Evolutionary conservation across 768 basidiomycete species (phyloP).

Genomic region (Hebeloma cylindrosporum): DNA sequence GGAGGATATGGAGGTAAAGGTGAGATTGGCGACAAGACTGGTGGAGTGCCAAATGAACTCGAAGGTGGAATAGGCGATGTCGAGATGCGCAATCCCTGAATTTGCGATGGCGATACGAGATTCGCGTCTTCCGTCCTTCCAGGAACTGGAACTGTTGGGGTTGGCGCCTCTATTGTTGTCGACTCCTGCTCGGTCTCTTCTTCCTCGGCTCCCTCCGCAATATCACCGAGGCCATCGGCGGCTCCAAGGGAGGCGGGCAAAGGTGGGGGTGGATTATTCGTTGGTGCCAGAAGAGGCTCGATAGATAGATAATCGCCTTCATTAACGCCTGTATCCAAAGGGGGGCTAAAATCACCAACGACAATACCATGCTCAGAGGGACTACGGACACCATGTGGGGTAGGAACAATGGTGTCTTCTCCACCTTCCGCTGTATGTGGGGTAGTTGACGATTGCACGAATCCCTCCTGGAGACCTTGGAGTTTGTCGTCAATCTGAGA

Average conservation of each 20-base stretch:
- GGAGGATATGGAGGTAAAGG: slow-evolving; percentile 19
- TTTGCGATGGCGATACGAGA: slow-evolving; percentile 38
- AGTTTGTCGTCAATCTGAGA: slow-evolving; percentile 22
- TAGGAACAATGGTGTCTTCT: slow-evolving; percentile 18
- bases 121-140: slow-evolving; percentile 19
- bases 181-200: slow-evolving; percentile 34
- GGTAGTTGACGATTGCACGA: slow-evolving; percentile 10
- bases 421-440: slow-evolving; percentile 1
- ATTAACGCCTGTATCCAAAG: slow-evolving; percentile 1
- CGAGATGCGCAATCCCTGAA: slow-evolving; percentile 59
- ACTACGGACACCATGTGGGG: slow-evolving; percentile 19
- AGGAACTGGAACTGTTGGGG: slow-evolving; percentile 4
- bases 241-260: slow-evolving; percentile 31
- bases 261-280: slow-evolving; percentile 39
- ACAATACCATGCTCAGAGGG: slow-evolving; percentile 14
- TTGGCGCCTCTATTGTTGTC: slow-evolving; percentile 15
- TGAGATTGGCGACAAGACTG: slow-evolving; percentile 29
- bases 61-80: slow-evolving; percentile 39
- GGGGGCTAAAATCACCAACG: slow-evolving; percentile 23
- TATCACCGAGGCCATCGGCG: slow-evolving; percentile 51
- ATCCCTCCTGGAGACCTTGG: slow-evolving; percentile 16
- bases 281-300: slow-evolving; percentile 51
- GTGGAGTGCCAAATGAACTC: slow-evolving; percentile 19
- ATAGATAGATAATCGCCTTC: slow-evolving; percentile 35
- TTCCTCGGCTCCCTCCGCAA: slow-evolving; percentile 64